Conservation (phyloP, 129 eudicot genomes). For the Chrysanthemum seticuspe region DNA sequence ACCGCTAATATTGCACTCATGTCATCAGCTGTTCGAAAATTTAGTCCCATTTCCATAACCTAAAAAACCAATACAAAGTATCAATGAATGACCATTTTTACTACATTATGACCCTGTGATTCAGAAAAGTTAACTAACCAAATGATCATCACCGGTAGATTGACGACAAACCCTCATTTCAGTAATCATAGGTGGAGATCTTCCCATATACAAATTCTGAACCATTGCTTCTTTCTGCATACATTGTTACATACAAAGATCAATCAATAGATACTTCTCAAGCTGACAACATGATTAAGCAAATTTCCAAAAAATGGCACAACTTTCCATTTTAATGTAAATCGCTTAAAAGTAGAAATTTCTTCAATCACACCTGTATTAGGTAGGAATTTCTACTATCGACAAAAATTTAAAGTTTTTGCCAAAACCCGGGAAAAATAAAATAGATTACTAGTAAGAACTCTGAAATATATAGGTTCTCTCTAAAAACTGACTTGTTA, state of each 20-base stretch:
- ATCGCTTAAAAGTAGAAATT: background rate
- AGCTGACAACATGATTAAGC: background rate
- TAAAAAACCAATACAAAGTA: conserved; percentile 23
- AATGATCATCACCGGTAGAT: conserved; percentile 77
- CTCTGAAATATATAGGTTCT: background rate
- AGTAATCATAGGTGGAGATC: conserved; percentile 89
- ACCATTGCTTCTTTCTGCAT: conserved; percentile 65
- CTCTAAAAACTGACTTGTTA: background rate
- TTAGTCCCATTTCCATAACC: conserved; percentile 90
- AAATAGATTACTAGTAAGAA: background rate
- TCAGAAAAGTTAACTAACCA: conserved; percentile 46
- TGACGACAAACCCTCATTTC: conserved; percentile 88
- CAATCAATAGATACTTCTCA: conserved; percentile 12
- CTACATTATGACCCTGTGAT: background rate
- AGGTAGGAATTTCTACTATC: background rate
- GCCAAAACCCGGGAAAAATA: background rate
- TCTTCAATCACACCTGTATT: background rate
- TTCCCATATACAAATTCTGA: conserved; percentile 82
- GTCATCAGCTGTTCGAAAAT: conserved; percentile 83
- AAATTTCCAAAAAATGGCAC: too few relatives aligned
- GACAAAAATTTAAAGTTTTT: background rate
- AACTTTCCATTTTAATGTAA: background rate
- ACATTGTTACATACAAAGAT: conserved; percentile 21
- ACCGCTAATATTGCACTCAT: conserved; percentile 85
- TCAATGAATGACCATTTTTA: background rate